phyloP scores from a whole-genome alignment of 768 basidiomycete species.

The Termitomyces sp. region DNA sequence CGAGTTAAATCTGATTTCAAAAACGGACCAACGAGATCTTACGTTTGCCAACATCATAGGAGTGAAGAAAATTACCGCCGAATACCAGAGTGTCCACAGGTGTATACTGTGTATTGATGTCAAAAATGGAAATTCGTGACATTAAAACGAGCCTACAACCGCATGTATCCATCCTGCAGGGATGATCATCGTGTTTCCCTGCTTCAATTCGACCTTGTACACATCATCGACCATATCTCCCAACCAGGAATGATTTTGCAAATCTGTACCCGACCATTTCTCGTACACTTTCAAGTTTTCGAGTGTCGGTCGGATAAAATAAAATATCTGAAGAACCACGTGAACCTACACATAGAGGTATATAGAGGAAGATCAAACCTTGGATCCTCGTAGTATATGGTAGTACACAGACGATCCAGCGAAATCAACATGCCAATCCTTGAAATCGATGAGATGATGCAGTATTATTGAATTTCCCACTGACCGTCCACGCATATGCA shows the following conservation, averaged over 20 bases:
- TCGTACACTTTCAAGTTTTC: conserved; percentile 88
- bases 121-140: background rate
- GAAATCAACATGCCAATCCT: conserved; percentile 99
- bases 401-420: conserved; percentile 98
- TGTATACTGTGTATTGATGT: conserved; percentile 58
- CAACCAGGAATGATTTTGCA: conserved; percentile 85
- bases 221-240: conserved; percentile 93
- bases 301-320: conserved; percentile 87
- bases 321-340: conserved; percentile 61
- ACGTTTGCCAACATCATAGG: conserved; percentile 85
- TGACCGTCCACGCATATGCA: conserved; percentile 87
- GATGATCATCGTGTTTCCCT: conserved; percentile 89
- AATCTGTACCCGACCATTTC: conserved; percentile 88
- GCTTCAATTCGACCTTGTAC: conserved; percentile 67
- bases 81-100: conserved; percentile 92
- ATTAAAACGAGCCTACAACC: conserved; percentile 53
- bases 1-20: background rate
- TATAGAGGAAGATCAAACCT: conserved; percentile 40
- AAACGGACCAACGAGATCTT: conserved; percentile 20
- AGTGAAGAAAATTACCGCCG: conserved; percentile 96
- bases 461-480: conserved; percentile 19
- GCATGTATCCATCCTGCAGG: conserved; percentile 98
- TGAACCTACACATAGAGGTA: background rate
- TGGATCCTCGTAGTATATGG: conserved; percentile 81
- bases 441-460: conserved; percentile 1